These are phyloP conservation scores for Hibiscus trionum DNA, from an alignment of 345 rosid genomes.

Conservation along the genomic window DNA sequence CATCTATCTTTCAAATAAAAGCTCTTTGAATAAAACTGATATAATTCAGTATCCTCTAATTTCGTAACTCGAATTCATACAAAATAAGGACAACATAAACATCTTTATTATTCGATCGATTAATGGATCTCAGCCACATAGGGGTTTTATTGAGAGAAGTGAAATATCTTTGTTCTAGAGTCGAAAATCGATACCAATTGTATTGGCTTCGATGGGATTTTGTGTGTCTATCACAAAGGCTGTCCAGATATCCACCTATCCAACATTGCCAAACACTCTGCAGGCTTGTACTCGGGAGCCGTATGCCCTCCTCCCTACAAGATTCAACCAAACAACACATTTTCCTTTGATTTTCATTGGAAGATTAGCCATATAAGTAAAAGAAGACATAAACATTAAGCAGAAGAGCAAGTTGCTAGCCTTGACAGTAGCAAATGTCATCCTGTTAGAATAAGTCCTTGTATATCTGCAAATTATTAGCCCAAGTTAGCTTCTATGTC, in stretches of 20 bases:
- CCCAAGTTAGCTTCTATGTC: not conserved
- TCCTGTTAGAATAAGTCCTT: conserved; percentile 46
- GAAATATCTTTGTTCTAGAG: too few species aligned
- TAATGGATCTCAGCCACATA: too few species aligned
- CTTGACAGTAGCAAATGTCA: conserved; percentile 72
- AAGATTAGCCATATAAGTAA: not conserved
- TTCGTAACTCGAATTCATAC: too few species aligned
- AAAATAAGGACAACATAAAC: too few species aligned
- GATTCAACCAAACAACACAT: not conserved
- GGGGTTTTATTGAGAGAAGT: too few species aligned
- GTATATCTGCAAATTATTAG: conserved; percentile 35
- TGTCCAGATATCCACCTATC: conserved; percentile 6
- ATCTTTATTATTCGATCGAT: too few species aligned
- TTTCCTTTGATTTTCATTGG: not conserved
- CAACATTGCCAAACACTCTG: conserved; percentile 10
- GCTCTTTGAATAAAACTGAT: too few species aligned
- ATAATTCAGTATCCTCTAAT: too few species aligned
- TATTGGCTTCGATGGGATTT: not conserved
- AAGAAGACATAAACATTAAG: not conserved
- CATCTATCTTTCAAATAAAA: too few species aligned
- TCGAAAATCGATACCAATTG: too few species aligned
- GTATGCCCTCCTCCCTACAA: conserved; percentile 66
- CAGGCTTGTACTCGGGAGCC: conserved; percentile 14
- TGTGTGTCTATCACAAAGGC: not conserved
- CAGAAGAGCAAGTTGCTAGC: conserved; percentile 14